Evolutionary conservation across 176 grass and related monocot species (phyloP).

Genomic region (Tillandsia fasciculata): DNA sequence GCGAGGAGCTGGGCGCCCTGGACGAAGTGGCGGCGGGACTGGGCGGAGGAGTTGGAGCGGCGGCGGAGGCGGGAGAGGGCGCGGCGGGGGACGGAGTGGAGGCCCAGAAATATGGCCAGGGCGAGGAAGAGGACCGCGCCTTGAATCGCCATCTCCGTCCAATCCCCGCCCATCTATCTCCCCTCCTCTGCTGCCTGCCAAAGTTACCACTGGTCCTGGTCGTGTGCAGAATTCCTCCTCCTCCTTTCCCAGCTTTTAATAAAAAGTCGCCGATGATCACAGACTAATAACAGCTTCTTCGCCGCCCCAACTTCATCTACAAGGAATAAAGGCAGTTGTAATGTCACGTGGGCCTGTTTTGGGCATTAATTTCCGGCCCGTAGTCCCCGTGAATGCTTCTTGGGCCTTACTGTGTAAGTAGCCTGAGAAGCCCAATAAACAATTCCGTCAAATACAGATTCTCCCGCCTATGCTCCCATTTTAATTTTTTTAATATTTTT

Average conservation of each 20-base stretch:
- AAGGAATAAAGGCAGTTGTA: too few relatives aligned
- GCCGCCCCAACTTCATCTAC: too few relatives aligned
- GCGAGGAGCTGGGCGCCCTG: constrained; percentile 62
- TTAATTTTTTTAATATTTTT: too few relatives aligned
- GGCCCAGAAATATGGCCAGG: constrained; percentile 40
- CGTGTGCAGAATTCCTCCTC: too few relatives aligned
- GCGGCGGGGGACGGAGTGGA: constrained; percentile 59
- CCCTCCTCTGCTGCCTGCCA: not conserved
- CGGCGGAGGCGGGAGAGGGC: constrained; percentile 33
- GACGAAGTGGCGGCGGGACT: constrained; percentile 64
- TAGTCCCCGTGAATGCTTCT: too few relatives aligned
- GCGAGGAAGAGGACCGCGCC: constrained; percentile 52
- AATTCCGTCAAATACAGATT: not conserved
- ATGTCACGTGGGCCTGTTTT: too few relatives aligned
- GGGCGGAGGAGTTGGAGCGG: constrained; percentile 25
- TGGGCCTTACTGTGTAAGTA: too few relatives aligned
- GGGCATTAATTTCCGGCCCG: too few relatives aligned
- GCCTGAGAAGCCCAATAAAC: too few relatives aligned
- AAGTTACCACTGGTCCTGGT: not conserved
- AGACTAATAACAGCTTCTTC: too few relatives aligned
- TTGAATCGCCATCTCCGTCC: constrained; percentile 43
- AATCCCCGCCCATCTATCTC: constrained; percentile 32
- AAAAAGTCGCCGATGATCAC: too few relatives aligned
- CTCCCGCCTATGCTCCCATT: not conserved
- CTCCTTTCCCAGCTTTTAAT: too few relatives aligned